A percentile compares a stretch with the other conserved stretches of the same genome.
Conservation (phyloP, 179 eudicot genomes). For the Actinidia arguta region DNA sequence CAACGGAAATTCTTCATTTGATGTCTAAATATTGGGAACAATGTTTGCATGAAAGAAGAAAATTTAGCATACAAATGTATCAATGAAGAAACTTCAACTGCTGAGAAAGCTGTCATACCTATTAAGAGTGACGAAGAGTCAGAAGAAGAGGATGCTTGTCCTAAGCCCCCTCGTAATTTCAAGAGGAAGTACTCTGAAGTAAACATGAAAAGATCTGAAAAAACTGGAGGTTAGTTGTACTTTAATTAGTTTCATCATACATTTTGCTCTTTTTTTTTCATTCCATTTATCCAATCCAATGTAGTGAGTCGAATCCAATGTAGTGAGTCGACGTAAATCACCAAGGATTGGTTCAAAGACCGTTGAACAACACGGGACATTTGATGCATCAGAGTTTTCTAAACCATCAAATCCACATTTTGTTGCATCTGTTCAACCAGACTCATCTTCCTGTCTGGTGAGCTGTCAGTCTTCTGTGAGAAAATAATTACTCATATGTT, state of each 20-base stretch:
- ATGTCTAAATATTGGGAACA: conserved; percentile 27
- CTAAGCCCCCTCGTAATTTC: background rate
- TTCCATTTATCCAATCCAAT: background rate
- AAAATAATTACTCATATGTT: background rate
- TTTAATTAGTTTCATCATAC: background rate
- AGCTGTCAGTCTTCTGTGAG: conserved; percentile 4
- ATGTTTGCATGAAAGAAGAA: conserved; percentile 25
- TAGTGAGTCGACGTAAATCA: background rate
- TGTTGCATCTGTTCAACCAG: background rate
- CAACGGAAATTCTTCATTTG: conserved; percentile 20
- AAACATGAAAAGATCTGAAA: background rate
- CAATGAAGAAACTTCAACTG: background rate
- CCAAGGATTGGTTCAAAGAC: conserved; percentile 5
- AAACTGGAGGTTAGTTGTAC: background rate
- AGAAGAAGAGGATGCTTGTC: conserved; percentile 15
- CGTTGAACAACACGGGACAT: background rate
- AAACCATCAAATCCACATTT: conserved; percentile 15
- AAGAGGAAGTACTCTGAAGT: conserved; percentile 13
- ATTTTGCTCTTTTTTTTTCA: background rate
- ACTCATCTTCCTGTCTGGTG: background rate
- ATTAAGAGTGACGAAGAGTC: conserved; percentile 18
- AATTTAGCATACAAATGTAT: background rate
- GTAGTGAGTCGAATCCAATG: no score
- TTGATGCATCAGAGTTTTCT: background rate
- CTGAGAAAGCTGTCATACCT: background rate